Evolutionary conservation across 352 stramenopile genomes (phyloP).

Genomic region (Pythium coloratum): DNA sequence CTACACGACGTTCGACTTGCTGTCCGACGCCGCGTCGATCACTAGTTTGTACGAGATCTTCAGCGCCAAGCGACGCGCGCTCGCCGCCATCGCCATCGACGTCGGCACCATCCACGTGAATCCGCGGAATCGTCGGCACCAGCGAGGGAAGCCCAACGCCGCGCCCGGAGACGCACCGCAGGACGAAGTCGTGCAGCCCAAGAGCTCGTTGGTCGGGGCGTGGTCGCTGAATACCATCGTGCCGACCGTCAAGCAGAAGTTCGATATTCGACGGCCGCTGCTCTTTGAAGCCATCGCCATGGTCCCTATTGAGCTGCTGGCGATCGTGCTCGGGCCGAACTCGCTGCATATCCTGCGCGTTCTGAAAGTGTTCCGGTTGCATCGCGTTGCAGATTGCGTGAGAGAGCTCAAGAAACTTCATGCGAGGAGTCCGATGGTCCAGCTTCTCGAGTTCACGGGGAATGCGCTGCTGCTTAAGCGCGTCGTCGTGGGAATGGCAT

Average conservation of each 20-base stretch:
- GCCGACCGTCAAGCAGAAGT: slow-evolving; percentile 27
- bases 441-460: slow-evolving; percentile 56
- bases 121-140: slow-evolving; percentile 25
- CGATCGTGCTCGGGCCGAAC: slow-evolving; percentile 42
- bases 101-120: slow-evolving; percentile 21
- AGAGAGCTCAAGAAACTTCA: slow-evolving; percentile 51
- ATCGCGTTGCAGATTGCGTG: slow-evolving; percentile 47
- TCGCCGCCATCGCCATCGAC: slow-evolving; percentile 39
- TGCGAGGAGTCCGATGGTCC: slow-evolving; percentile 37
- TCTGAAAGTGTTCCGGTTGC: slow-evolving; percentile 58
- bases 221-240: slow-evolving; percentile 76
- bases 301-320: slow-evolving; percentile 52
- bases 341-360: slow-evolving; percentile 53
- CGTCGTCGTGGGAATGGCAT: slow-evolving; percentile 39
- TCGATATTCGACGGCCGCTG: slow-evolving; percentile 41
- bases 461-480: slow-evolving; percentile 58
- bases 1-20: slow-evolving; percentile 47
- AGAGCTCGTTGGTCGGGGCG: slow-evolving; percentile 34
- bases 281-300: slow-evolving; percentile 48
- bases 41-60: slow-evolving; percentile 59
- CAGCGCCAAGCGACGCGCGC: slow-evolving; percentile 33
- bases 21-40: slow-evolving; percentile 47
- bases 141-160: not conserved
- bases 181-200: not conserved
- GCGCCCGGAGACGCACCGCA: slow-evolving; percentile 7